Evolutionary conservation across 768 basidiomycete genomes (phyloP).

Genomic region (Rhodosporidiobolus sp.): DNA sequence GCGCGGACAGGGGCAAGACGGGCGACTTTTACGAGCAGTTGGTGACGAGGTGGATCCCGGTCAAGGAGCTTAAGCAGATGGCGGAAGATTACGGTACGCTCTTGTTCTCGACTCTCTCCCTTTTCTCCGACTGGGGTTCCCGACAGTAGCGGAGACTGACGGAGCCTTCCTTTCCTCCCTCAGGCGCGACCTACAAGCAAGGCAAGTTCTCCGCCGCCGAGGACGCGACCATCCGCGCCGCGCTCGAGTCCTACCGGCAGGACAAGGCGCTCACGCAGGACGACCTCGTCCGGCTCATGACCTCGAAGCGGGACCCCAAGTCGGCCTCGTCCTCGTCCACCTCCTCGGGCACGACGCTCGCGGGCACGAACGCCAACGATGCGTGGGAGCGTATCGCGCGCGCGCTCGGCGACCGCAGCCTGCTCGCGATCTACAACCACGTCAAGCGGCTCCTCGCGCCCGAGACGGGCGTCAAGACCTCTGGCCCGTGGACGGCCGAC

Average conservation of each 20-base stretch:
- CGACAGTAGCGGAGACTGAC: neutral
- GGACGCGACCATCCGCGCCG: slow-evolving; percentile 24
- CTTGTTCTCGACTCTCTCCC: neutral
- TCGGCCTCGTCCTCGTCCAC: neutral
- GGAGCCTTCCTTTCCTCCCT: no score
- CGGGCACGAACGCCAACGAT: slow-evolving; percentile 2
- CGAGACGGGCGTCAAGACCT: neutral
- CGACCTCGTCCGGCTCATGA: slow-evolving; percentile 20
- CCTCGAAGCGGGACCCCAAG: slow-evolving; percentile 3
- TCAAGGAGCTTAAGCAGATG: slow-evolving; percentile 25
- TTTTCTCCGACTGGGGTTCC: neutral
- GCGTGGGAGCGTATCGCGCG: slow-evolving; percentile 25
- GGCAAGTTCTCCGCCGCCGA: slow-evolving; percentile 37
- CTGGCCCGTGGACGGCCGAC: slow-evolving; percentile 11
- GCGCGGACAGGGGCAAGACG: neutral
- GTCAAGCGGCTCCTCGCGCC: slow-evolving; percentile 23
- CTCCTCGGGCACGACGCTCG: neutral
- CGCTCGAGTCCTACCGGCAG: slow-evolving; percentile 21
- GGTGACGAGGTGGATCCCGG: slow-evolving; percentile 28
- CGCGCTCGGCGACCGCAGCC: slow-evolving; percentile 24
- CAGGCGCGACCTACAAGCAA: slow-evolving; percentile 30
- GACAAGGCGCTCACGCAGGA: slow-evolving; percentile 1
- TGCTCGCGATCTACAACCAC: slow-evolving; percentile 38
- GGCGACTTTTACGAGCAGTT: slow-evolving; percentile 16
- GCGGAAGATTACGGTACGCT: slow-evolving; percentile 27